phyloP scores from a whole-genome alignment of 345 rosid species.

The Rhodamnia rubescens region DNA sequence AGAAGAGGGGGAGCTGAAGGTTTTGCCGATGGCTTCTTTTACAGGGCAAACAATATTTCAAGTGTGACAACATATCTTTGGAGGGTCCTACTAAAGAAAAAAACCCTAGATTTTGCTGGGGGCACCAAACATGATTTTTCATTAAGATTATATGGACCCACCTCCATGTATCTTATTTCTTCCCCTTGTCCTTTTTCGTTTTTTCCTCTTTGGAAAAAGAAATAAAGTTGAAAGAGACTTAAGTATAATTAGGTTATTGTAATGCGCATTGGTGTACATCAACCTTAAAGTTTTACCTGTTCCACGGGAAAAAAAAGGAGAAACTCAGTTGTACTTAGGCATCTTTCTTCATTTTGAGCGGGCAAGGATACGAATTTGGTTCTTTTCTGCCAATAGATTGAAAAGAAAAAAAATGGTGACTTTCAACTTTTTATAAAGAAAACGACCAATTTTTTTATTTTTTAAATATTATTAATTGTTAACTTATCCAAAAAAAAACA shows the following conservation, averaged over 20 bases:
- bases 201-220: background rate
- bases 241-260: background rate
- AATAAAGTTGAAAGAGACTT: background rate
- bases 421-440: background rate
- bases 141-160: conserved; percentile 21
- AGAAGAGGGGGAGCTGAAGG: background rate
- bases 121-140: conserved; percentile 28
- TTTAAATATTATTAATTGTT: background rate
- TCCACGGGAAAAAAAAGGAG: background rate
- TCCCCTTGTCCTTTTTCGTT: background rate
- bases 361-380: background rate
- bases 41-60: conserved; percentile 9
- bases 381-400: background rate
- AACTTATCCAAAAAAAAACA: no score
- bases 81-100: conserved; percentile 28
- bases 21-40: conserved; percentile 11
- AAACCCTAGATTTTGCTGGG: conserved; percentile 31
- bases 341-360: background rate
- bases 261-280: background rate
- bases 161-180: conserved; percentile 4
- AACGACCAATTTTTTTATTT: background rate
- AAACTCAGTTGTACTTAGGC: background rate
- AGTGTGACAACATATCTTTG: conserved; percentile 25
- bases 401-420: background rate
- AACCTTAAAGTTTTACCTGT: background rate